Evolutionary conservation across 164 flowering plant genomes (phyloP), one percentile per base, ranked within the genome.

Genomic region (Chloranthus sessilifolius): DNA sequence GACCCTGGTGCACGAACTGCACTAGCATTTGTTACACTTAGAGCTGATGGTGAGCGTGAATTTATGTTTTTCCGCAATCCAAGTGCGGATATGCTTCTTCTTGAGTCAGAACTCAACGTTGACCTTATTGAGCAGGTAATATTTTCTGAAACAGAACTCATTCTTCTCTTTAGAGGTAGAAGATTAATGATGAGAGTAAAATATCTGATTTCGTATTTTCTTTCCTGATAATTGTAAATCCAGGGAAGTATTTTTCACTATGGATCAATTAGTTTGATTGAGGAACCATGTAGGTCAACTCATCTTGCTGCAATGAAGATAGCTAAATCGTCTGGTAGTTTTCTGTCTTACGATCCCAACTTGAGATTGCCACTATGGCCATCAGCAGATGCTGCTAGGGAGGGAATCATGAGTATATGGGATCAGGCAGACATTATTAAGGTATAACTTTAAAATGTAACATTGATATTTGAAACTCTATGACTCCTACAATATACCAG

Each of bases 21-120:
- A 5, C 62, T 85, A 28, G 87, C 89, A 21, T 85, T 85, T 74
- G 77, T 80, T 10, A 76, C 85, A 1, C 81, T 82, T 1, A 65
- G 83, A 70, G 76, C 75, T 47, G 95, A 85, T 52, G 89, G 87
- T 1, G 89, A 85, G 61, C 79, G 89, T 41, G 89, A 85, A 47
- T 82, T 85, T 67, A 36, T 85, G 74, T 85, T 85, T 59, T 85
- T 66, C 64, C 78, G 95, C n/a, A 61, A 82, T 63, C 87, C 95
- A 29, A 85, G 89, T 56, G 95, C 95, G 43, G 95, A 80, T 51
- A 82, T 85, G 85, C 87, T 80, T 61, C 73, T 85, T 31, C 63
- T n/a, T 40, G 88, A 79, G 41, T 73, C 80, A 49, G 89, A 85
- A 63, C 82, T 85, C 37, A 77, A 80, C 47, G 31, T 42, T 22